Evolutionary conservation across 1,284 basidiomycete species (phyloP).

Genomic region (Mycena sp.): DNA sequence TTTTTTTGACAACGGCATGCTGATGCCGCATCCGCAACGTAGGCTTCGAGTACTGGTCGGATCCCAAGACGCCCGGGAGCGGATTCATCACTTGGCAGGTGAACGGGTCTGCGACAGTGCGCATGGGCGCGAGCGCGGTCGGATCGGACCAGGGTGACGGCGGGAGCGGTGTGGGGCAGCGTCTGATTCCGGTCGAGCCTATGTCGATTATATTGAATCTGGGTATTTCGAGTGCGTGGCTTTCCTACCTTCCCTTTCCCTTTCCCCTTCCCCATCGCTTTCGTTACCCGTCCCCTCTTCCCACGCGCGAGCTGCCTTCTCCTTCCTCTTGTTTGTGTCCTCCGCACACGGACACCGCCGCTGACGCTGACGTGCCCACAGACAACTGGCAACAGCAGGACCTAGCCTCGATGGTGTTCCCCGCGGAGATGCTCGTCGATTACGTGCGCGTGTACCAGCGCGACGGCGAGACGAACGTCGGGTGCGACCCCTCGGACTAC

Average conservation of each 20-base stretch:
- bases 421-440: slow-evolving; percentile 71
- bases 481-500: slow-evolving; percentile 64
- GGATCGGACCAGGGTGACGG: slow-evolving; percentile 58
- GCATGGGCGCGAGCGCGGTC: slow-evolving; percentile 64
- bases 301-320: no score
- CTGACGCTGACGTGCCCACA: slow-evolving; percentile 37
- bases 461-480: slow-evolving; percentile 57
- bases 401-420: slow-evolving; percentile 65
- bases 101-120: slow-evolving; percentile 60
- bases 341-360: slow-evolving; percentile 1
- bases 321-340: slow-evolving; percentile 25
- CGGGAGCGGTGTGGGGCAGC: slow-evolving; percentile 61
- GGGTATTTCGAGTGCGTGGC: slow-evolving; percentile 71
- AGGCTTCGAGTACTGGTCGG: slow-evolving; percentile 74
- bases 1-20: no score
- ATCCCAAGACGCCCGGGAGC: slow-evolving; percentile 59
- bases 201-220: slow-evolving; percentile 74
- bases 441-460: slow-evolving; percentile 80
- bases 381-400: slow-evolving; percentile 59
- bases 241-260: no score
- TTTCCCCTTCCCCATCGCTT: no score
- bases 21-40: no score
- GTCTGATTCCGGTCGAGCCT: slow-evolving; percentile 81
- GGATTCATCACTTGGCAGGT: slow-evolving; percentile 76
- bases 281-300: no score